phyloP scores from a whole-genome alignment of 257 asterid genomes.

The Solanum chiquidenum region DNA sequence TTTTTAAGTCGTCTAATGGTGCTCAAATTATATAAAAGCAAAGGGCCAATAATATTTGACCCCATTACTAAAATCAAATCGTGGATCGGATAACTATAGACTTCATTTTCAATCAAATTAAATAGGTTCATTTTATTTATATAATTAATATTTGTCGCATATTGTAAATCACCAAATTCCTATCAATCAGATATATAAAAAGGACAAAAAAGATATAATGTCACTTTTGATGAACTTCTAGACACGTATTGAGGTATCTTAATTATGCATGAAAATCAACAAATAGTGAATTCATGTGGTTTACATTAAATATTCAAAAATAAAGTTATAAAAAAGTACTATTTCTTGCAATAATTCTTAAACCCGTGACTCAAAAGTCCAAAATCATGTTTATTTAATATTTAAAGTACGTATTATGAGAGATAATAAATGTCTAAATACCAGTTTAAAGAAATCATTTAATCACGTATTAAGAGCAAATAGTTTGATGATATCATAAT shows the following conservation, averaged over 20 bases:
- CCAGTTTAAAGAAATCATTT: background rate
- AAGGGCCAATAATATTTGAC: background rate
- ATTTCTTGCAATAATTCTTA: background rate
- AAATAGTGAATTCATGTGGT: background rate
- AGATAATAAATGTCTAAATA: background rate
- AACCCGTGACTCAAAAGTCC: background rate
- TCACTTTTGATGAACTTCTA: background rate
- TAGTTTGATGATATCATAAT: too few species aligned
- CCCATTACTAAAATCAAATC: background rate
- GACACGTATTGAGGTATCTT: background rate
- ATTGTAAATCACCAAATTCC: background rate
- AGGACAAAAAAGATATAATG: background rate
- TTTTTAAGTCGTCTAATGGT: background rate
- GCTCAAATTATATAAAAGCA: background rate
- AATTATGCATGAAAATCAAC: background rate
- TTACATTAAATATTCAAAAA: background rate
- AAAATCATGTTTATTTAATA: background rate
- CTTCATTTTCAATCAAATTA: background rate
- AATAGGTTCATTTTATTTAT: background rate
- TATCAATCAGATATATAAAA: background rate
- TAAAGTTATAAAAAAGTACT: background rate
- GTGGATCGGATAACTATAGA: background rate
- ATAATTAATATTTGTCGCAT: background rate
- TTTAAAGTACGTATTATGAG: background rate
- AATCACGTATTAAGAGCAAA: background rate